These are phyloP conservation scores for Cyberlindnera bimundalis DNA, from an alignment of 805 yeast genomes.

Conservation along the genomic window DNA sequence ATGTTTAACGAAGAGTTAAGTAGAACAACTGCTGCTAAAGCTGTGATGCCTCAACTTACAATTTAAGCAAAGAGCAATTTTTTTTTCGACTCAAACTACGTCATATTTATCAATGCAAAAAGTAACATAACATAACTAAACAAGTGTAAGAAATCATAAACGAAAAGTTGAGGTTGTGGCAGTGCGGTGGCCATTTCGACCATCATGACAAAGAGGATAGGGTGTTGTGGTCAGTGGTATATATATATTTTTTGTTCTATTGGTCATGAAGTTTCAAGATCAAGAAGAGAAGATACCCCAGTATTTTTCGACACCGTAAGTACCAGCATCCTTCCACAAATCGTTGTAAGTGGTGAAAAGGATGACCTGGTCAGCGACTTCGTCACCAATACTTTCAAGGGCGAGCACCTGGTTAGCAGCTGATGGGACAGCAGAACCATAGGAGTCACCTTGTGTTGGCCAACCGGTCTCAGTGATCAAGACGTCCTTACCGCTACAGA, in stretches of 20 bases:
- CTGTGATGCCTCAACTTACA: no score
- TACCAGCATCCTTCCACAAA: constrained; percentile 57
- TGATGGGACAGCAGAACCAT: constrained; percentile 56
- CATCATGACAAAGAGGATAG: not conserved
- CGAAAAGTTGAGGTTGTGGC: no score
- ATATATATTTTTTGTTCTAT: not conserved
- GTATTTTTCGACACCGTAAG: constrained; percentile 55
- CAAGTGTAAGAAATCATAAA: constrained; percentile 6
- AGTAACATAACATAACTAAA: constrained; percentile 4
- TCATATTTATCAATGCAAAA: not conserved
- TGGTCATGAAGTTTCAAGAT: not conserved
- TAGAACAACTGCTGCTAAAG: no score
- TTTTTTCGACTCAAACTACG: no score
- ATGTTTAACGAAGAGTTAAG: no score
- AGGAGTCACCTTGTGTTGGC: constrained; percentile 59
- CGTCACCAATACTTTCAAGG: constrained; percentile 40
- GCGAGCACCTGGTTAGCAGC: constrained; percentile 49
- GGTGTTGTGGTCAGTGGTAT: no score
- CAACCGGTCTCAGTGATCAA: constrained; percentile 66
- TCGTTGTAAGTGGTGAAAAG: constrained; percentile 63
- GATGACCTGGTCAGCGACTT: constrained; percentile 47
- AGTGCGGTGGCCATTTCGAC: not conserved
- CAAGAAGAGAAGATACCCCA: constrained; percentile 35
- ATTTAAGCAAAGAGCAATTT: no score
- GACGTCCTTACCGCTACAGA: constrained; percentile 44